These are phyloP conservation scores for Plectranthus barbatus DNA, from an alignment of 257 asterid genomes.

Conservation along the genomic window DNA sequence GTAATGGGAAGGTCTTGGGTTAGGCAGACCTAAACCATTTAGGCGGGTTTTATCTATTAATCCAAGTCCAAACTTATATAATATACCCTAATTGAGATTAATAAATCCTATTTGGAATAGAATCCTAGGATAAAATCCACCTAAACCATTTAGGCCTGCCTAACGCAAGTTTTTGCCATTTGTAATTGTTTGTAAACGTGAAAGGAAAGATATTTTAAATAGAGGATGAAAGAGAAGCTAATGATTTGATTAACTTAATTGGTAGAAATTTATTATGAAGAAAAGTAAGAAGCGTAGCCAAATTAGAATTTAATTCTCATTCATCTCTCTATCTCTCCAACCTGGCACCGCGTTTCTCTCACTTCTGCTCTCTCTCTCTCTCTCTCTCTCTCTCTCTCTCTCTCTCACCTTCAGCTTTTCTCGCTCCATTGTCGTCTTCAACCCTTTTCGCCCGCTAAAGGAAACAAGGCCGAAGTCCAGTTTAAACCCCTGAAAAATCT, in stretches of 20 bases:
- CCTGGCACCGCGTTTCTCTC: constrained; percentile 23
- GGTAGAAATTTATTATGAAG: neutral
- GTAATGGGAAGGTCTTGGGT: too few relatives aligned
- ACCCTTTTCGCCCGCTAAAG: neutral
- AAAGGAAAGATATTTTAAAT: neutral
- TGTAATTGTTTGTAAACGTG: neutral
- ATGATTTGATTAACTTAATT: neutral
- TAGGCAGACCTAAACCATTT: too few relatives aligned
- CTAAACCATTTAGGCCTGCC: too few relatives aligned
- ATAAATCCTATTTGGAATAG: too few relatives aligned
- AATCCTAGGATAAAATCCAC: too few relatives aligned
- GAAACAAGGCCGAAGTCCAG: neutral
- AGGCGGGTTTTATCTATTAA: too few relatives aligned
- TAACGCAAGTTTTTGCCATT: too few relatives aligned
- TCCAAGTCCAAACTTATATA: too few relatives aligned
- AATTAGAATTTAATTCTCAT: constrained; percentile 2
- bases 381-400: neutral
- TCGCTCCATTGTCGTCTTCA: constrained; percentile 8
- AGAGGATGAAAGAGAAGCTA: neutral
- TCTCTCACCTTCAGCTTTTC: neutral
- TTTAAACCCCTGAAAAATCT: neutral
- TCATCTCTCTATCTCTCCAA: constrained; percentile 8
- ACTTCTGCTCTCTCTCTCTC: neutral
- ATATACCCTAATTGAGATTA: too few relatives aligned
- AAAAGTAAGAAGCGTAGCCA: neutral